Base-by-base conservation (phyloP, 2,329 filamentous ascomycete genomes). In the Calonectria pseudoturangicola region DNA sequence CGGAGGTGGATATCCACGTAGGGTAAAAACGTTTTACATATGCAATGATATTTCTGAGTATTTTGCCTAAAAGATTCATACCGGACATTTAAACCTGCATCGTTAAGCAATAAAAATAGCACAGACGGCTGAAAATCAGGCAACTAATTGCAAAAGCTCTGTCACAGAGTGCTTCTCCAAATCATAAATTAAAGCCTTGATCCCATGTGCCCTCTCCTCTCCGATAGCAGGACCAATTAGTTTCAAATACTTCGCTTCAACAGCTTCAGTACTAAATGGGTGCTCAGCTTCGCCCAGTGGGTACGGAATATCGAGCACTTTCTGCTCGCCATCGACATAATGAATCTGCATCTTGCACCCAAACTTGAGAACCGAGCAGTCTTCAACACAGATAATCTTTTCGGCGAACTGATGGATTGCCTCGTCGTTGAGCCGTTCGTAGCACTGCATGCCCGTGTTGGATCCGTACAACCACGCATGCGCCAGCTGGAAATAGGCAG, bases 401-500 rank as follows among this genome's bases (percentile, higher is more conserved):
- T 64, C 69, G 10, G 43, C 33, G n/a, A 68, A 39, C 9, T 39
- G 27, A n/a, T 67, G 36, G 18, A 71, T 48, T 4, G 33, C 21
- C 4, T 48, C 43, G 15, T 71, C 64, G 2, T 71, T 45, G 7
- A 71, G 43, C 16, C 45, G 36, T 9, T 54, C 45, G 16, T 45
- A 47, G 15, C 66, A 63, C 13, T 51, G 33, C 45, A 62, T 36
- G 3, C 69, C 69, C 12, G 41, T 28, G 21, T 47, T 33, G 25
- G 51, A 39, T 3, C 69, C 69, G 12, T 71, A 68, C 6, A 71
- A 33, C 69, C 69, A 71, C 4, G 69, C 51, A 18, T 62, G 51
- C 33, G 69, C 69, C 8, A 60, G 21, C 39, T 71, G 69, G 47
- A 67, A 71, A n/a, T 67, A 71, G 4, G 63, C 63, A 7, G 64